Conservation (phyloP, 352 stramenopile species). For the Phytophthora parvispora region DNA sequence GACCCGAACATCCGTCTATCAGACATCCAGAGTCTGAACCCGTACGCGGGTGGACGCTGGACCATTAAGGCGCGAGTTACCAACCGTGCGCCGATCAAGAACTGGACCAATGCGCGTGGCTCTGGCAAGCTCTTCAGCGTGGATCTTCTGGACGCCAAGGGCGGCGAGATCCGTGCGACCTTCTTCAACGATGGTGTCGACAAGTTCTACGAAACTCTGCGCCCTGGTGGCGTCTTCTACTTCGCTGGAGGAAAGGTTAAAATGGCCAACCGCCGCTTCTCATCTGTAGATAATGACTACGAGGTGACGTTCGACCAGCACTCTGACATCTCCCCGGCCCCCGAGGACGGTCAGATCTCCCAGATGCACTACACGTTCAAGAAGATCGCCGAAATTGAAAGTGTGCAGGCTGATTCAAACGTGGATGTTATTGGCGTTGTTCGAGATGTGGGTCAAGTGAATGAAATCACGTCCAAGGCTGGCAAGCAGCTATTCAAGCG, state of each 20-base stretch:
- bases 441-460: constrained; percentile 92
- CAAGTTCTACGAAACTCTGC: constrained; percentile 96
- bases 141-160: constrained; percentile 96
- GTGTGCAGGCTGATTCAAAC: constrained; percentile 84
- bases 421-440: constrained; percentile 98
- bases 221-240: constrained; percentile 93
- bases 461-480: constrained; percentile 96
- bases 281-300: constrained; percentile 97
- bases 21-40: constrained; percentile 94
- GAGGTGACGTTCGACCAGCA: constrained; percentile 99
- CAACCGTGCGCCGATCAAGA: constrained; percentile 94
- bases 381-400: constrained; percentile 95
- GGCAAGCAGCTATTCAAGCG: constrained; percentile 97
- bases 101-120: constrained; percentile 97
- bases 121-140: constrained; percentile 98
- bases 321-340: constrained; percentile 93
- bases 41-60: constrained; percentile 95
- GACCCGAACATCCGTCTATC: constrained; percentile 86
- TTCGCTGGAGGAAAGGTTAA: constrained; percentile 97
- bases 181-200: constrained; percentile 99
- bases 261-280: constrained; percentile 98
- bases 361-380: constrained; percentile 95
- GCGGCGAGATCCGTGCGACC: constrained; percentile 97
- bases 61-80: constrained; percentile 98
- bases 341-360: constrained; percentile 93